These are phyloP conservation scores for peach (Prunus persica) DNA, from an alignment of 306 rosid genomes.

Conservation along the genomic window DNA sequence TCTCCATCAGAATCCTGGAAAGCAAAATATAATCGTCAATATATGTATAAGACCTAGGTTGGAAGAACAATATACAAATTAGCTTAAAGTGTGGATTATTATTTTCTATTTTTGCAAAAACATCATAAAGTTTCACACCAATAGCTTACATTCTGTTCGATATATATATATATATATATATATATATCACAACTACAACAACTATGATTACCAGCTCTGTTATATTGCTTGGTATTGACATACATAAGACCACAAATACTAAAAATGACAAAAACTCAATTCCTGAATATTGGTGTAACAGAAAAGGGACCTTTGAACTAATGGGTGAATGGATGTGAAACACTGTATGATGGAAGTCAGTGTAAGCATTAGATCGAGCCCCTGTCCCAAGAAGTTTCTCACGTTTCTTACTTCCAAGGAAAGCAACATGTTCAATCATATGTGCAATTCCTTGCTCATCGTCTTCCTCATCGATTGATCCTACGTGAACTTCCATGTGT, in stretches of 20 bases:
- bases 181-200: neutral
- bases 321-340: constrained; percentile 97
- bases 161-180: neutral
- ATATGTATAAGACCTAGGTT: constrained; percentile 4
- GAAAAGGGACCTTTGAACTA: constrained; percentile 64
- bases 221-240: neutral
- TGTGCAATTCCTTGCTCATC: constrained; percentile 99
- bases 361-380: constrained; percentile 97
- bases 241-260: neutral
- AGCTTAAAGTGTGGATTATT: neutral
- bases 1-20: constrained; percentile 95
- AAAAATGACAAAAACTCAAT: neutral
- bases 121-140: neutral
- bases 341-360: constrained; percentile 98
- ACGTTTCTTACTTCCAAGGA: constrained; percentile 98
- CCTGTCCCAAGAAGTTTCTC: constrained; percentile 98
- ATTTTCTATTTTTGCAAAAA: neutral
- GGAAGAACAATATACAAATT: neutral
- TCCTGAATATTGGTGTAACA: neutral
- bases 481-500: constrained; percentile 96
- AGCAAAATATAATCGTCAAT: constrained; percentile 25
- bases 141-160: neutral
- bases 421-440: constrained; percentile 99
- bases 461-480: constrained; percentile 94
- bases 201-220: neutral